phyloP scores from a whole-genome alignment of 2,329 filamentous ascomycete genomes.

The Trichoderma breve region DNA sequence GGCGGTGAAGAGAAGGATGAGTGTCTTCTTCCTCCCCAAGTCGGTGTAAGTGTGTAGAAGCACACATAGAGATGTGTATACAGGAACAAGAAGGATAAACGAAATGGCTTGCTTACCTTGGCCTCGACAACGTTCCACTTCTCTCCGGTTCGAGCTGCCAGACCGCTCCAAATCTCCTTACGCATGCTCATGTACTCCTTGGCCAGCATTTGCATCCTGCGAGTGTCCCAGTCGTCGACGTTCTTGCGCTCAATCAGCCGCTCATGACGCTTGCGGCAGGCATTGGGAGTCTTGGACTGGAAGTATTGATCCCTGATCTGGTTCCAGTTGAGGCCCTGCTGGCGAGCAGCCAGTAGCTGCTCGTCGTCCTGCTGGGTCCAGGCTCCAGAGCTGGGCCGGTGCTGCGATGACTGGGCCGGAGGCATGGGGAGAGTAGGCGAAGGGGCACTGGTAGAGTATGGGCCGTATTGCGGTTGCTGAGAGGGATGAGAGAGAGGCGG shows the following conservation, averaged over 20 bases:
- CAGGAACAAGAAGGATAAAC: background rate
- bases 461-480: conserved; percentile 36
- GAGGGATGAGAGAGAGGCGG: conserved; percentile 8
- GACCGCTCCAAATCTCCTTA: conserved; percentile 75
- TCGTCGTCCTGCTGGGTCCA: conserved; percentile 77
- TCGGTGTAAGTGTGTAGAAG: background rate
- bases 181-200: conserved; percentile 77
- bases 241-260: conserved; percentile 73
- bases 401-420: conserved; percentile 48
- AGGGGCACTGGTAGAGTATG: conserved; percentile 37
- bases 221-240: conserved; percentile 74
- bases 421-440: conserved; percentile 34
- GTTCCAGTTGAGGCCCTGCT: conserved; percentile 77
- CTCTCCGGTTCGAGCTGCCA: conserved; percentile 75
- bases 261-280: conserved; percentile 87
- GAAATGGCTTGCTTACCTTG: conserved; percentile 48
- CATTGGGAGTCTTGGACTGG: conserved; percentile 73
- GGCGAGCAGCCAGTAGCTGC: conserved; percentile 67
- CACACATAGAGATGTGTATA: background rate
- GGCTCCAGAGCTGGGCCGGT: conserved; percentile 60
- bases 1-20: background rate
- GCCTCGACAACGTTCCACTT: conserved; percentile 71
- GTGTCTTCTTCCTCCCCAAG: background rate
- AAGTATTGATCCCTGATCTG: conserved; percentile 77
- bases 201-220: conserved; percentile 71